Evolutionary conservation across 176 grass and related monocot species (phyloP).

Genomic region (Rhynchospora tenuis): DNA sequence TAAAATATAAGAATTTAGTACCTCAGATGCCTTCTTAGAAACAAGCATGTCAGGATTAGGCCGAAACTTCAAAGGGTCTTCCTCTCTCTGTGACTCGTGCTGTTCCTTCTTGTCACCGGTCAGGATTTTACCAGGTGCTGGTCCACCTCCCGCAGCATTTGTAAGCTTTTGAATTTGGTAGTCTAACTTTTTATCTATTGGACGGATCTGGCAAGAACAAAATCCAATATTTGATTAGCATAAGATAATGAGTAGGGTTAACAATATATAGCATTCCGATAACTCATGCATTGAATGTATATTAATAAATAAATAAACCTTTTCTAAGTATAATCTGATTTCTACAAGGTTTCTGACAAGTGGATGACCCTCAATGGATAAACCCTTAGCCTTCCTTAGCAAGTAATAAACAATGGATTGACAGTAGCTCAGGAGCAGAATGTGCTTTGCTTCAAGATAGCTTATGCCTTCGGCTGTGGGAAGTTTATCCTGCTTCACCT

Average conservation of each 20-base stretch:
- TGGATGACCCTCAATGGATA: slow-evolving; percentile 55
- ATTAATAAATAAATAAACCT: slow-evolving; percentile 32
- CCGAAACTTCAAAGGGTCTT: slow-evolving; percentile 52
- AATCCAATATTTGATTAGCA: background rate
- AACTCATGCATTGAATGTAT: background rate
- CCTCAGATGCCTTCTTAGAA: slow-evolving; percentile 30
- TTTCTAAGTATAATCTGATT: slow-evolving; percentile 84
- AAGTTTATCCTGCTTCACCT: slow-evolving; percentile 60
- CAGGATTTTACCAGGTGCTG: slow-evolving; percentile 27
- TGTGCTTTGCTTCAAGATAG: slow-evolving; percentile 79
- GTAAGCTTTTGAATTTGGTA: slow-evolving; percentile 92
- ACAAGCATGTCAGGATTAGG: slow-evolving; percentile 73
- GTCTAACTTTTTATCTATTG: slow-evolving; percentile 83
- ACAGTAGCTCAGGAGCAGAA: slow-evolving; percentile 71
- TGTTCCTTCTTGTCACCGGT: slow-evolving; percentile 32
- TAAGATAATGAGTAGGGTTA: background rate
- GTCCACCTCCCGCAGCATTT: slow-evolving; percentile 34
- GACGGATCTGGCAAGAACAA: slow-evolving; percentile 46
- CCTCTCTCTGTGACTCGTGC: slow-evolving; percentile 30
- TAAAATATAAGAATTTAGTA: slow-evolving; percentile 20
- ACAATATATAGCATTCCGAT: background rate
- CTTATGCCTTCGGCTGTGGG: slow-evolving; percentile 62
- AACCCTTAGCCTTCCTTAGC: slow-evolving; percentile 76
- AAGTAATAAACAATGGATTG: slow-evolving; percentile 81
- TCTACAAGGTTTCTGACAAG: slow-evolving; percentile 65